Evolutionary conservation across 2,329 filamentous ascomycete genomes (phyloP).

Genomic region (Talaromyces sp.): DNA sequence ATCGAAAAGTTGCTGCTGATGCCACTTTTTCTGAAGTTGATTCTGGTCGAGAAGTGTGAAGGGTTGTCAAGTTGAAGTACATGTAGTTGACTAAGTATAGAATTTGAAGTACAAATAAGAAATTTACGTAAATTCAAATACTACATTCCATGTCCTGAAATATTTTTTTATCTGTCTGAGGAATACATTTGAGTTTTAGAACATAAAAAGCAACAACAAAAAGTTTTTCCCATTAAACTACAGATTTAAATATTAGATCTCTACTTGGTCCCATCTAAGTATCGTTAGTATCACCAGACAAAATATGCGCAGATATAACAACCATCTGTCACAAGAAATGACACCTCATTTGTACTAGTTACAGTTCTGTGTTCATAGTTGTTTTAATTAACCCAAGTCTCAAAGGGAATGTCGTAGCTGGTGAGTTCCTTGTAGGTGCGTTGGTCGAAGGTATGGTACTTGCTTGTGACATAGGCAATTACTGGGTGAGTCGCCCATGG

Average conservation of each 20-base stretch:
- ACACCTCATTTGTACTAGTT: not conserved
- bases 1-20: not conserved
- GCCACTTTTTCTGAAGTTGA: not conserved
- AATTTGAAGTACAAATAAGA: not conserved
- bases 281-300: not conserved
- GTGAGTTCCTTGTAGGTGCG: not conserved
- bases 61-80: not conserved
- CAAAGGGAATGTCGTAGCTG: not conserved
- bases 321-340: not conserved
- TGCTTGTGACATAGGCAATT: not conserved
- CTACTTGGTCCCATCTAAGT: not conserved
- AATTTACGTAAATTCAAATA: not conserved
- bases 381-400: slow-evolving; percentile 2
- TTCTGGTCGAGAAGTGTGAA: not conserved
- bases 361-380: not conserved
- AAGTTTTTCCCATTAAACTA: not conserved
- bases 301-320: not conserved
- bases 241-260: not conserved
- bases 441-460: not conserved
- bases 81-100: not conserved
- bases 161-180: not conserved
- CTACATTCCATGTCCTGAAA: not conserved
- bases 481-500: not conserved
- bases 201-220: not conserved
- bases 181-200: not conserved